Percentiles rank a stretch among this genome's conserved stretches.
phyloP scores from a whole-genome alignment of 352 stramenopile species.

The Phytophthora chlamydospora region DNA sequence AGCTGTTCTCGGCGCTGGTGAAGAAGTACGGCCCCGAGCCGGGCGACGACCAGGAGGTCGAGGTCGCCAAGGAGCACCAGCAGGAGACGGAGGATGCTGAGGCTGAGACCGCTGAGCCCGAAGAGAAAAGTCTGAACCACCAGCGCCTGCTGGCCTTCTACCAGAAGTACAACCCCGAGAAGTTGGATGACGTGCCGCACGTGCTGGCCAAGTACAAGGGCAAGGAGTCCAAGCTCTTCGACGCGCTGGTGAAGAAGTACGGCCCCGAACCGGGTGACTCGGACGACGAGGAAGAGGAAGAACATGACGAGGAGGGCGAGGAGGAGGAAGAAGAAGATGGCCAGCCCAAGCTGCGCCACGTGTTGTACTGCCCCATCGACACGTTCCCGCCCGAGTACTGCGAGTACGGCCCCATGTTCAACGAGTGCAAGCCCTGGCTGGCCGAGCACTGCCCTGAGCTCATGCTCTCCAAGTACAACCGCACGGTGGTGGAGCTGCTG shows the following conservation, averaged over 20 bases:
- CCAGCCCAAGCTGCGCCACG: conserved; percentile 57
- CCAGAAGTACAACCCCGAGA: conserved; percentile 84
- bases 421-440: conserved; percentile 86
- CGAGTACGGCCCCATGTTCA: conserved; percentile 86
- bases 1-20: conserved; percentile 74
- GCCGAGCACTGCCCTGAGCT: conserved; percentile 76
- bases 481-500: conserved; percentile 75
- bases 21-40: conserved; percentile 88
- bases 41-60: conserved; percentile 51
- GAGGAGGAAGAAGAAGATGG: conserved; percentile 45
- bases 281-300: conserved; percentile 63
- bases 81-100: conserved; percentile 18
- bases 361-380: conserved; percentile 88
- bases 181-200: conserved; percentile 63
- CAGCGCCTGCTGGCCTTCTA: conserved; percentile 80
- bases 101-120: conserved; percentile 18
- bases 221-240: conserved; percentile 82
- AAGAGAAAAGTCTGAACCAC: conserved; percentile 63
- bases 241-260: conserved; percentile 87
- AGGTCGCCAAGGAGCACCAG: conserved; percentile 12
- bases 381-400: conserved; percentile 86
- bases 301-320: conserved; percentile 50
- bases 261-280: conserved; percentile 80
- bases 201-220: conserved; percentile 84
- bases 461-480: conserved; percentile 85